A percentile compares a stretch with the other conserved stretches of the same genome.
These are phyloP conservation scores for Mycena leptocephala DNA, from an alignment of 768 basidiomycete genomes.

Conservation along the genomic window DNA sequence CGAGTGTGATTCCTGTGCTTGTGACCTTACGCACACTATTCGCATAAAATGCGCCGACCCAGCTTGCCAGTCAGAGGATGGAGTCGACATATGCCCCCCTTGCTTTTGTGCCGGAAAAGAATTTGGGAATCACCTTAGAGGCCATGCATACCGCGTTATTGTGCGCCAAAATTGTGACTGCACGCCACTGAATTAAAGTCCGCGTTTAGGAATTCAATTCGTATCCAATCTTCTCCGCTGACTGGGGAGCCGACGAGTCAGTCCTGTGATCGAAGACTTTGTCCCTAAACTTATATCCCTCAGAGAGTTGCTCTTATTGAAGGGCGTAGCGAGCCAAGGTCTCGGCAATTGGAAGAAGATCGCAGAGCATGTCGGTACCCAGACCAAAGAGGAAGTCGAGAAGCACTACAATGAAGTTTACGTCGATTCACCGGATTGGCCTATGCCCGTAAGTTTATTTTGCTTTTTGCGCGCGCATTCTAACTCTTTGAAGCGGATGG, in stretches of 20 bases:
- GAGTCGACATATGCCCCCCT: constrained; percentile 93
- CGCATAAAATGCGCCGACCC: constrained; percentile 96
- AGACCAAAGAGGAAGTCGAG: constrained; percentile 95
- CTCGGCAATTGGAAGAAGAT: constrained; percentile 98
- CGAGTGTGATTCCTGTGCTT: constrained; percentile 86
- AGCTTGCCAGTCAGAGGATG: constrained; percentile 74
- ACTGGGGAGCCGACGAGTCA: constrained; percentile 99
- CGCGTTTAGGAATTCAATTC: constrained; percentile 89
- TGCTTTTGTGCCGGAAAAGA: constrained; percentile 97
- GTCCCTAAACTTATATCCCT: constrained; percentile 1
- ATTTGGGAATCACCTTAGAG: constrained; percentile 86
- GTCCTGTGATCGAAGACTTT: constrained; percentile 42
- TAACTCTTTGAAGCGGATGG: constrained; percentile 60
- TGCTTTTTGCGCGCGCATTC: constrained; percentile 25
- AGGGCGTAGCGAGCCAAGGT: constrained; percentile 90
- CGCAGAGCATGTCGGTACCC: constrained; percentile 94
- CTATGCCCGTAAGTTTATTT: constrained; percentile 76
- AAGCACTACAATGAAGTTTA: constrained; percentile 90
- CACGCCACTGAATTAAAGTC: neutral
- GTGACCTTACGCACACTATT: constrained; percentile 96
- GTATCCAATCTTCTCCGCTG: constrained; percentile 94
- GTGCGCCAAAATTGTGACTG: constrained; percentile 59
- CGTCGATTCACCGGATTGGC: constrained; percentile 85
- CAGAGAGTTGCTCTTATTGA: constrained; percentile 92
- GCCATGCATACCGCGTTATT: constrained; percentile 93